Evolutionary conservation across 2,329 filamentous ascomycete genomes (phyloP).

Genomic region (Dryadomyces quercivorus): DNA sequence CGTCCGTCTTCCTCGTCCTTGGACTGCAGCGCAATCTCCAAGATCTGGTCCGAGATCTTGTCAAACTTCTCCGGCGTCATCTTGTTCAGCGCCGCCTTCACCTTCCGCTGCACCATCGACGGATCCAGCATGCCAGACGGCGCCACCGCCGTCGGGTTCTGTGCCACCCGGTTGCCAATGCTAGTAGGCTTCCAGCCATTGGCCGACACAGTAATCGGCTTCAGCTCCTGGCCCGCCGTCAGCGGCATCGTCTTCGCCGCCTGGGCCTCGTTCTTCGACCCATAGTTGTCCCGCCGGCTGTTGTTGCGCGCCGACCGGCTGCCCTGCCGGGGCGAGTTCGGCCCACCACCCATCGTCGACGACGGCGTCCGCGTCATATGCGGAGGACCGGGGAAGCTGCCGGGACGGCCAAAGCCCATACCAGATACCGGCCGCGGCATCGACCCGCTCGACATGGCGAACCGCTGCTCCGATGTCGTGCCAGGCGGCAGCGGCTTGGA

Average conservation of each 20-base stretch:
- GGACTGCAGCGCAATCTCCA: slow-evolving; percentile 84
- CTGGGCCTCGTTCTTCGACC: slow-evolving; percentile 49
- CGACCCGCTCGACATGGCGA: slow-evolving; percentile 47
- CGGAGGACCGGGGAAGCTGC: slow-evolving; percentile 48
- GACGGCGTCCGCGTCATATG: slow-evolving; percentile 53
- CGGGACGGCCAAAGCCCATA: slow-evolving; percentile 40
- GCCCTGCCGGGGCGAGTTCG: slow-evolving; percentile 59
- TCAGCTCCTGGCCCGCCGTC: slow-evolving; percentile 69
- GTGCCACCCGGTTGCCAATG: slow-evolving; percentile 33
- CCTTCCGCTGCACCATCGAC: slow-evolving; percentile 93
- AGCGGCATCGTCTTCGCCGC: slow-evolving; percentile 83
- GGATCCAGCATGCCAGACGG: slow-evolving; percentile 60
- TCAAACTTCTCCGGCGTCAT: slow-evolving; percentile 99
- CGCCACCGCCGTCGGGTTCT: slow-evolving; percentile 26
- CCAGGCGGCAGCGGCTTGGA: slow-evolving; percentile 57
- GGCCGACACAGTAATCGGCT: slow-evolving; percentile 60
- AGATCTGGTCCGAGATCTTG: slow-evolving; percentile 84
- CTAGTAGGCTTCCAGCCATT: slow-evolving; percentile 85
- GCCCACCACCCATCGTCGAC: slow-evolving; percentile 38
- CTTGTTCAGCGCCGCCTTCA: slow-evolving; percentile 97
- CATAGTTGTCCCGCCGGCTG: slow-evolving; percentile 49
- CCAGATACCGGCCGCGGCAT: slow-evolving; percentile 28
- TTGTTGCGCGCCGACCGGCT: slow-evolving; percentile 49
- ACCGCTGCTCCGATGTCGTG: slow-evolving; percentile 68
- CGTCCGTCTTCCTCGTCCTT: slow-evolving; percentile 92